Percentiles rank a stretch among this genome's conserved stretches.
phyloP scores from a whole-genome alignment of 768 basidiomycete genomes.

The Phlegmacium glaucopus region DNA sequence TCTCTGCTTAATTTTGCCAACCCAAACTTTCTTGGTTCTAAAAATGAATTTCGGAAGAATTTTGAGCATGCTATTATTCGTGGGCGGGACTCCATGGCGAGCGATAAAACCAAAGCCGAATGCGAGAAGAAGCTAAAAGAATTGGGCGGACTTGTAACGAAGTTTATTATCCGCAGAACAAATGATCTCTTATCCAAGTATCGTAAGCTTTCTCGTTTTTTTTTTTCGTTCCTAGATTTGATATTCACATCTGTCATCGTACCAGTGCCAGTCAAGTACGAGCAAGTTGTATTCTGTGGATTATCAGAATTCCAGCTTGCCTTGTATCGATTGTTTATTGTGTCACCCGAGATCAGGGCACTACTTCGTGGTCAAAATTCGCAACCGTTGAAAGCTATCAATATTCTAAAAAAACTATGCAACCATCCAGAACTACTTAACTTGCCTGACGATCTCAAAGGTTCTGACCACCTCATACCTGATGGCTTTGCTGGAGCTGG shows the following conservation, averaged over 20 bases:
- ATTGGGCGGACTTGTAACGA: conserved; percentile 80
- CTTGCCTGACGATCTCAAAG: conserved; percentile 78
- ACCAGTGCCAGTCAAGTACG: conserved; percentile 97
- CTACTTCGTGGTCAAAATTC: conserved; percentile 83
- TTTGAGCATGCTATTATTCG: conserved; percentile 90
- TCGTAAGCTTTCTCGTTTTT: conserved; percentile 46
- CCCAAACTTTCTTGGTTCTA: conserved; percentile 83
- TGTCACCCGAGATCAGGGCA: conserved; percentile 89
- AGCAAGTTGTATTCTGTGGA: conserved; percentile 93
- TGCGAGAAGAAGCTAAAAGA: conserved; percentile 91
- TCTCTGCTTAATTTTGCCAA: conserved; percentile 92
- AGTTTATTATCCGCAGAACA: conserved; percentile 92
- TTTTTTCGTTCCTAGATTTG: conserved; percentile 1
- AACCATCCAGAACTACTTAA: conserved; percentile 92
- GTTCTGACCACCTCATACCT: conserved; percentile 79
- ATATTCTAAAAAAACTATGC: conserved; percentile 91
- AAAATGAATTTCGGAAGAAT: conserved; percentile 92
- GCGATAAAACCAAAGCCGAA: conserved; percentile 69
- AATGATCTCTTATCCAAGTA: conserved; percentile 96
- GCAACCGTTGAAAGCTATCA: conserved; percentile 95
- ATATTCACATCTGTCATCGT: conserved; percentile 3
- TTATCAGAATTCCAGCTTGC: conserved; percentile 81
- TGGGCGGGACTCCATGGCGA: conserved; percentile 86
- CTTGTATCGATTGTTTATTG: conserved; percentile 87
- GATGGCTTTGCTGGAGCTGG: conserved; percentile 71